A percentile compares a stretch with the other conserved stretches of the same genome.
Conservation (phyloP, 306 rosid species). For the Vicia sativa region DNA sequence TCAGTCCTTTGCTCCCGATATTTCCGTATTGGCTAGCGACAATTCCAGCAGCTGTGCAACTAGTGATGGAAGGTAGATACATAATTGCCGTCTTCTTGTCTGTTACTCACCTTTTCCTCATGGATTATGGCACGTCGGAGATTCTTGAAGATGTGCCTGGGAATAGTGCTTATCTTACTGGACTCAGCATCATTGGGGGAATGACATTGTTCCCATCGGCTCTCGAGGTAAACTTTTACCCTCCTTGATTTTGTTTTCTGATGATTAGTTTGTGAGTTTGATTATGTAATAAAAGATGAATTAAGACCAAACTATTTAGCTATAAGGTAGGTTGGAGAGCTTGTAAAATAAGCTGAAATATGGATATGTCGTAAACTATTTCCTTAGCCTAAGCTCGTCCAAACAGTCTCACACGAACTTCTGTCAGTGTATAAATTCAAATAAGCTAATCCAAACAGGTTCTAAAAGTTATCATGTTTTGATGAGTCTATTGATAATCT, state of each 20-base stretch:
- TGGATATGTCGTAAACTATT: too few species aligned
- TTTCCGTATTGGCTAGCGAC: constrained; percentile 83
- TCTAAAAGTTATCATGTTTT: too few species aligned
- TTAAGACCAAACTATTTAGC: too few species aligned
- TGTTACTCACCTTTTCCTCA: constrained; percentile 69
- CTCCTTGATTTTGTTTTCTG: constrained; percentile 22
- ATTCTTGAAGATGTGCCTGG: constrained; percentile 93
- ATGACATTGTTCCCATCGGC: constrained; percentile 94
- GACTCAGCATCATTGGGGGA: constrained; percentile 97
- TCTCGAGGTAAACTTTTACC: constrained; percentile 62
- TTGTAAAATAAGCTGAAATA: too few species aligned
- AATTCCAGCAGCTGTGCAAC: constrained; percentile 82
- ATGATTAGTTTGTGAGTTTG: constrained; percentile 7
- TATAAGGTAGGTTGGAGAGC: too few species aligned
- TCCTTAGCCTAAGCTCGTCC: too few species aligned
- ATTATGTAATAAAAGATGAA: too few species aligned
- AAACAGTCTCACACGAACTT: too few species aligned
- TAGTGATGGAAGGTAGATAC: constrained; percentile 81
- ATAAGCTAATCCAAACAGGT: too few species aligned
- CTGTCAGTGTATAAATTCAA: too few species aligned
- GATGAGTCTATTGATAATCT: constrained; percentile 3
- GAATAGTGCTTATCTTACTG: constrained; percentile 84
- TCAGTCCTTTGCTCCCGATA: constrained; percentile 80
- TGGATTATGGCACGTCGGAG: constrained; percentile 78
- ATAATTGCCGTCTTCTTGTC: constrained; percentile 61